Conservation (phyloP, 106 monocot genomes). For the Platanthera guangdongensis region DNA sequence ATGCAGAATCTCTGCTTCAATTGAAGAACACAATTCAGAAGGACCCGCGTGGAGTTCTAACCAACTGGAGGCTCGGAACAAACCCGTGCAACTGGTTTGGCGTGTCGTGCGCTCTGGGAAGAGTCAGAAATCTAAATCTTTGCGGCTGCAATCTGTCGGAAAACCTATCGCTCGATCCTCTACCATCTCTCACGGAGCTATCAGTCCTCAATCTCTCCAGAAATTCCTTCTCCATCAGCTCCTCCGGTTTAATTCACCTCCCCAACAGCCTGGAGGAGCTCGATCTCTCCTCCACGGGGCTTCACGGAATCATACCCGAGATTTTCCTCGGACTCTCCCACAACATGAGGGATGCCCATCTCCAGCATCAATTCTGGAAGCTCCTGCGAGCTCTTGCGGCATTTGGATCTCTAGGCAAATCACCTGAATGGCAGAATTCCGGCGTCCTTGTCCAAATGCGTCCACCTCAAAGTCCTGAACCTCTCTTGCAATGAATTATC, state of each 20-base stretch:
- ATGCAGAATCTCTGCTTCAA: conserved; percentile 43
- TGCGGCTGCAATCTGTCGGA: conserved; percentile 40
- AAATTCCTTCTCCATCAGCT: conserved; percentile 40
- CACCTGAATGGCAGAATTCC: conserved; percentile 34
- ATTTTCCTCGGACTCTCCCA: conserved; percentile 41
- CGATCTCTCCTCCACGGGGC: conserved; percentile 44
- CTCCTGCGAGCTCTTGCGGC: conserved; percentile 34
- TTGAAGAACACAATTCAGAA: conserved; percentile 44
- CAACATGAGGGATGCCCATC: conserved; percentile 46
- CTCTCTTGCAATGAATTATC: conserved; percentile 59
- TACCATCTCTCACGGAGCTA: conserved; percentile 38
- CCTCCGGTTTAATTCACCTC: conserved; percentile 36
- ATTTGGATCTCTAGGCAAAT: conserved; percentile 59
- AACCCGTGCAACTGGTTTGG: conserved; percentile 61
- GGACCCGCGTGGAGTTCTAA: conserved; percentile 43
- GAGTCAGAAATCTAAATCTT: conserved; percentile 45
- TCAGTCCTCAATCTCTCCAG: conserved; percentile 51
- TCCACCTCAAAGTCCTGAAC: conserved; percentile 40
- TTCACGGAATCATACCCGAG: conserved; percentile 35
- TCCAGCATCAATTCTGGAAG: conserved; percentile 21
- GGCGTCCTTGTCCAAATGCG: conserved; percentile 40
- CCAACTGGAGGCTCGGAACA: conserved; percentile 32
- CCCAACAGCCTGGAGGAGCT: conserved; percentile 36
- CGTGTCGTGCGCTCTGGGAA: conserved; percentile 41
- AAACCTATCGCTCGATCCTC: conserved; percentile 25